These are phyloP conservation scores for Thermothelomyces thermophilus DNA, from an alignment of 2,329 filamentous ascomycete species.

Conservation along the genomic window DNA sequence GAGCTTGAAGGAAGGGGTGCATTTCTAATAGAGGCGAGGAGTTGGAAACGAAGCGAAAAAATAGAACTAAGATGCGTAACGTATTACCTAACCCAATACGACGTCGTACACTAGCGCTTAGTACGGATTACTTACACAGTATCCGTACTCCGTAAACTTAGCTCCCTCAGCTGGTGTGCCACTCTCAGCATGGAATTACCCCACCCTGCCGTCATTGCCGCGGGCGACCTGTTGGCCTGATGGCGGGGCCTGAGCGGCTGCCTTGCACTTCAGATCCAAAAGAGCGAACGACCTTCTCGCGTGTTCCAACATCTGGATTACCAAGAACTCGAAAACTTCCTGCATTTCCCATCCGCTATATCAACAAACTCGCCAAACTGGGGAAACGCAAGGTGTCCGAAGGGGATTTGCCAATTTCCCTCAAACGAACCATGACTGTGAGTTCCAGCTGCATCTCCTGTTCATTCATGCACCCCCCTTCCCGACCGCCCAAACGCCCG, in stretches of 20 bases:
- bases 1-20: too few species aligned
- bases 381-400: constrained; percentile 62
- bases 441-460: constrained; percentile 29
- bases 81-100: too few species aligned
- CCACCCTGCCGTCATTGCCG: constrained; percentile 13
- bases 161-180: too few species aligned
- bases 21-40: too few species aligned
- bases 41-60: too few species aligned
- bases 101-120: too few species aligned
- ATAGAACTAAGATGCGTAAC: too few species aligned
- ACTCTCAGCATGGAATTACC: too few species aligned
- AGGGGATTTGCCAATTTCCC: constrained; percentile 50
- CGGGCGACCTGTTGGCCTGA: constrained; percentile 11
- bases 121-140: too few species aligned
- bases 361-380: constrained; percentile 41
- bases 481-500: too few species aligned
- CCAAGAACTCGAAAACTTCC: constrained; percentile 2
- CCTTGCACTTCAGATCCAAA: constrained; percentile 7
- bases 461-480: background rate
- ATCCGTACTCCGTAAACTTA: too few species aligned
- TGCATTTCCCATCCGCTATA: background rate
- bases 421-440: constrained; percentile 58
- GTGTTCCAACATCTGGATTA: constrained; percentile 5
- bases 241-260: constrained; percentile 16
- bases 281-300: background rate